Conservation (phyloP, 2,329 filamentous ascomycete genomes). For the Sordariomycetes sp. region DNA sequence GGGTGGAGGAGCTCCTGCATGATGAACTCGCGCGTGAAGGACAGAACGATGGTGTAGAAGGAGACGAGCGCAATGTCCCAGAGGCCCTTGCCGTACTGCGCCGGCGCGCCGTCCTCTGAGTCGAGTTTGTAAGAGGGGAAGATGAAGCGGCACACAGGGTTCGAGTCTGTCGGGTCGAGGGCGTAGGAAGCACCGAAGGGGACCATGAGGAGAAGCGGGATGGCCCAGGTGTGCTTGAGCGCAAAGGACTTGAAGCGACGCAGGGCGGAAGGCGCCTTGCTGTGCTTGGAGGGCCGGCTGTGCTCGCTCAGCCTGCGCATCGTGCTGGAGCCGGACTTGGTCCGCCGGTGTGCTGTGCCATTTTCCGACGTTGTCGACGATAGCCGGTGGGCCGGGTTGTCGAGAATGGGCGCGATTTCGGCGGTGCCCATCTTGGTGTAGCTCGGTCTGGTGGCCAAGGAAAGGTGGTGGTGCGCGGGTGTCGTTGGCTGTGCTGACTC, state of each 20-base stretch:
- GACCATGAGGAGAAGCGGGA: neutral
- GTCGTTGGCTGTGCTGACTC: neutral
- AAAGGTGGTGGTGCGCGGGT: neutral
- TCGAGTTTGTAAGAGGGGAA: slow-evolving; percentile 65
- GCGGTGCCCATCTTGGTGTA: slow-evolving; percentile 95
- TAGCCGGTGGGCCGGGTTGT: slow-evolving; percentile 98
- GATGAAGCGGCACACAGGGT: slow-evolving; percentile 68
- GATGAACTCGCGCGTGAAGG: slow-evolving; percentile 88
- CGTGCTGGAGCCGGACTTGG: slow-evolving; percentile 97
- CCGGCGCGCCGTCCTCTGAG: slow-evolving; percentile 25
- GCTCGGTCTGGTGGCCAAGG: slow-evolving; percentile 45
- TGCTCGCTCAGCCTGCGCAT: slow-evolving; percentile 70
- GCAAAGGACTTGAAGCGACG: neutral
- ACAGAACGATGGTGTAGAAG: slow-evolving; percentile 83
- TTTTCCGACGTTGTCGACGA: slow-evolving; percentile 62
- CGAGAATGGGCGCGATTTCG: slow-evolving; percentile 98
- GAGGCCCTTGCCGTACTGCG: slow-evolving; percentile 78
- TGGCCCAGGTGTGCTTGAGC: neutral
- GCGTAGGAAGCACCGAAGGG: slow-evolving; percentile 37
- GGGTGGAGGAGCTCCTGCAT: slow-evolving; percentile 84
- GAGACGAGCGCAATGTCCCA: slow-evolving; percentile 77
- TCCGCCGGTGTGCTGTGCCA: slow-evolving; percentile 82
- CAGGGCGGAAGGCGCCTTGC: neutral
- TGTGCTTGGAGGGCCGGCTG: slow-evolving; percentile 95
- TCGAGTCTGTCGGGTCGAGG: slow-evolving; percentile 62